These are phyloP conservation scores for Stagonosporopsis chrysanthemi DNA, from an alignment of 2,329 filamentous ascomycete species.

Conservation along the genomic window DNA sequence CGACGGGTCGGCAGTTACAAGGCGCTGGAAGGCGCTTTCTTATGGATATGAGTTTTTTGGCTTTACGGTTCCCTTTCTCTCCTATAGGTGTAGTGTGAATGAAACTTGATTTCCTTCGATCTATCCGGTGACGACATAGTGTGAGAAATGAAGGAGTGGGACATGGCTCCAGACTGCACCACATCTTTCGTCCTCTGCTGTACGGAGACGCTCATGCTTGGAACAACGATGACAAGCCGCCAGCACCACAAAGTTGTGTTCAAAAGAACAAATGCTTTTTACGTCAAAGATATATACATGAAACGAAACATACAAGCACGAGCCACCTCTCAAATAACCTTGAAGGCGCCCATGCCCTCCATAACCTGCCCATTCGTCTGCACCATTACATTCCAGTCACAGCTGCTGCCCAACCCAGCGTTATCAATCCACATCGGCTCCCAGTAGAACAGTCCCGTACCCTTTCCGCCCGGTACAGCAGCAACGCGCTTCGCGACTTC, in stretches of 20 bases:
- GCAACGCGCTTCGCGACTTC: conserved; percentile 65
- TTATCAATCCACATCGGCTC: conserved; percentile 76
- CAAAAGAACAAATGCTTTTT: too few species aligned
- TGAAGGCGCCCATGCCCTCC: conserved; percentile 65
- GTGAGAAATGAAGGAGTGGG: not conserved
- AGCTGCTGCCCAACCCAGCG: conserved; percentile 69
- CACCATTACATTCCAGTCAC: conserved; percentile 70
- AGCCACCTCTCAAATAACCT: conserved; percentile 46
- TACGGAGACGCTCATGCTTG: not conserved
- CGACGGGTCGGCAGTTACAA: conserved; percentile 17
- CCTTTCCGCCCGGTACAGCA: conserved; percentile 60
- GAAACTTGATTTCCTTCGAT: conserved; percentile 18
- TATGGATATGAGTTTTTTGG: conserved; percentile 6
- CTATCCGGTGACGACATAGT: not conserved
- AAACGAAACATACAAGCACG: not conserved
- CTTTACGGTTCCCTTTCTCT: conserved; percentile 13
- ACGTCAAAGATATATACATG: not conserved
- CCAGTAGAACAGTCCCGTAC: conserved; percentile 72
- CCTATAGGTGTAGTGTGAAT: conserved; percentile 34
- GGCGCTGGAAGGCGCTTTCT: conserved; percentile 25
- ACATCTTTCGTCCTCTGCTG: not conserved
- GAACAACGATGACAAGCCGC: not conserved
- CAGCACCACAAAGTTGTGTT: too few species aligned
- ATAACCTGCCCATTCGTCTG: conserved; percentile 62
- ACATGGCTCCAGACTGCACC: not conserved